Percentiles rank a stretch among this genome's conserved stretches.
phyloP scores from a whole-genome alignment of 176 grass and related monocot species.

The Zizania latifolia region DNA sequence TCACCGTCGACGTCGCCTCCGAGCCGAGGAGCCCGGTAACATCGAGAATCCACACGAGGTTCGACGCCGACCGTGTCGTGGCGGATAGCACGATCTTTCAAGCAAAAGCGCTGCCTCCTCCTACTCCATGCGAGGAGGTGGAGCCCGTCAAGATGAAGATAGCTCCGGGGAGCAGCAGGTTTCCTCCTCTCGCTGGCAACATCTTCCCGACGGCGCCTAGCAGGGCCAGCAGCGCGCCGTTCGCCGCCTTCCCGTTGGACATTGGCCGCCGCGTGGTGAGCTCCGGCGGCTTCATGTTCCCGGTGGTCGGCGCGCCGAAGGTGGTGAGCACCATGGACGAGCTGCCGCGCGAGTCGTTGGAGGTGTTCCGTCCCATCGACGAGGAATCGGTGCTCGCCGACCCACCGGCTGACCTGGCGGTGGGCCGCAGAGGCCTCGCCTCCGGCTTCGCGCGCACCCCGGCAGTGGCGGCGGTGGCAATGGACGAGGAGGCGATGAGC shows the following conservation, averaged over 20 bases:
- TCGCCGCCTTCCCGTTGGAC: conserved; percentile 1
- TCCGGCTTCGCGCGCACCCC: neutral
- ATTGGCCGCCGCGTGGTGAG: conserved; percentile 23
- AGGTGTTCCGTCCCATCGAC: conserved; percentile 57
- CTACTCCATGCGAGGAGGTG: neutral
- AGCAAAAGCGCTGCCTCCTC: neutral
- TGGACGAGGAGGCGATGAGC: conserved; percentile 53
- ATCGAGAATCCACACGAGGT: neutral
- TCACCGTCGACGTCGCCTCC: conserved; percentile 37
- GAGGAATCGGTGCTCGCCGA: conserved; percentile 34
- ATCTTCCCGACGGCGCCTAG: neutral
- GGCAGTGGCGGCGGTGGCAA: neutral
- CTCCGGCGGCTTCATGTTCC: conserved; percentile 42
- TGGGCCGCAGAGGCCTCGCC: neutral
- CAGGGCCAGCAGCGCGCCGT: neutral
- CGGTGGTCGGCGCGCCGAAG: neutral
- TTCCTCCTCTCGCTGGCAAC: conserved; percentile 10
- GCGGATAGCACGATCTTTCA: conserved; percentile 19
- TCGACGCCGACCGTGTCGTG: neutral
- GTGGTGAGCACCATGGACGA: conserved; percentile 9
- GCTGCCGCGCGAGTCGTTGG: conserved; percentile 48
- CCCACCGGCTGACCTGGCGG: neutral
- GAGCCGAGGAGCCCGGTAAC: neutral
- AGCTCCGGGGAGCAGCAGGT: conserved; percentile 12
- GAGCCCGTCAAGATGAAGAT: conserved; percentile 15